These are phyloP conservation scores for Fragaria nilgerrensis DNA, from an alignment of 306 rosid genomes.

Conservation along the genomic window DNA sequence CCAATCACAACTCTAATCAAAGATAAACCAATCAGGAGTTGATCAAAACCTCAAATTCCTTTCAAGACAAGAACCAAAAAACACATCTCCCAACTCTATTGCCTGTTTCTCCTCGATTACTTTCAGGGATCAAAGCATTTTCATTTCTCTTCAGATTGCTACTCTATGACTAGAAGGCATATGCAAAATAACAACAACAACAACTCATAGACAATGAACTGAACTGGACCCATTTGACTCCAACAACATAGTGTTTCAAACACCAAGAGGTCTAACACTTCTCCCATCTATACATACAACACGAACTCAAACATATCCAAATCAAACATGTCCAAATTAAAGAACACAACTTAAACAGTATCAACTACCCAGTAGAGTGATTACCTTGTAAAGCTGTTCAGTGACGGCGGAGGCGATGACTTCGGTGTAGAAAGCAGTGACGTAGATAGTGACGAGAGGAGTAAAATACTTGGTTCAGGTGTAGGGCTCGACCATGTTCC, in stretches of 20 bases:
- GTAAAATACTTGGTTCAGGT: slow-evolving; percentile 74
- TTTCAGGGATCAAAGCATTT: neutral
- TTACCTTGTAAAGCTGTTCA: slow-evolving; percentile 91
- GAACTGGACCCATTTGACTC: no score
- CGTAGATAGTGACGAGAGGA: slow-evolving; percentile 69
- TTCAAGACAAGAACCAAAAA: neutral
- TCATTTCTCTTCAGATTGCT: neutral
- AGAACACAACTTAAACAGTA: neutral
- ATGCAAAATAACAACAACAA: neutral
- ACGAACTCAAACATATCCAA: no score
- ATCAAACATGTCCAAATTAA: no score
- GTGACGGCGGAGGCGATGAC: slow-evolving; percentile 82
- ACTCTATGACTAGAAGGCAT: neutral
- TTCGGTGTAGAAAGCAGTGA: slow-evolving; percentile 80
- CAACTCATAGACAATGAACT: no score
- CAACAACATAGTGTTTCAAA: no score
- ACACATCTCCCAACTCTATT: neutral
- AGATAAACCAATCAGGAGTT: neutral
- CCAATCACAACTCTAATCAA: neutral
- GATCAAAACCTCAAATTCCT: neutral
- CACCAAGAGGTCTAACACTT: no score
- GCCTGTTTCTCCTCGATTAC: neutral
- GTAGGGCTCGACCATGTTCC: slow-evolving; percentile 89
- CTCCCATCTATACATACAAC: no score
- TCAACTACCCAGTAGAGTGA: neutral